These are phyloP conservation scores for Heterobasidion occidentale DNA, from an alignment of 1,284 basidiomycete species.

Conservation along the genomic window DNA sequence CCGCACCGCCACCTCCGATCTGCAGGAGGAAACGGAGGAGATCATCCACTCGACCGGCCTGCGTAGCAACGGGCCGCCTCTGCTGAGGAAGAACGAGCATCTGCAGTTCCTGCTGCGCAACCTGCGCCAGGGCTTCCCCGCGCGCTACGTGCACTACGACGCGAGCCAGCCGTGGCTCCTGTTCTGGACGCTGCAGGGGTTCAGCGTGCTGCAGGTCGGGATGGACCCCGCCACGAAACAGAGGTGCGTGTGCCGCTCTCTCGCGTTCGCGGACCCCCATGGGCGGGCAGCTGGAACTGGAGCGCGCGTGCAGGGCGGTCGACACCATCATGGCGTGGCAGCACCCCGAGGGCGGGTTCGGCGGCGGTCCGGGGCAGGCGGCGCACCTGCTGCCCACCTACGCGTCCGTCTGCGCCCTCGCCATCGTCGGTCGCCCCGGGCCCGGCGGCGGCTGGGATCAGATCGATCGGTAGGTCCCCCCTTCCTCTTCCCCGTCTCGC, in stretches of 20 bases:
- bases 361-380: constrained; percentile 85
- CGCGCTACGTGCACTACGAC: constrained; percentile 75
- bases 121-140: constrained; percentile 70
- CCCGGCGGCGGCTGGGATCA: constrained; percentile 77
- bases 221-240: constrained; percentile 71
- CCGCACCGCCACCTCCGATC: constrained; percentile 52
- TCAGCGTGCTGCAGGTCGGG: constrained; percentile 69
- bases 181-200: constrained; percentile 84
- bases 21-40: constrained; percentile 64
- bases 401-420: constrained; percentile 79
- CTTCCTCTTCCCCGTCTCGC: too few relatives aligned
- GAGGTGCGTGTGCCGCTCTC: constrained; percentile 38
- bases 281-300: neutral
- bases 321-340: constrained; percentile 74
- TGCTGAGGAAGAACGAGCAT: constrained; percentile 52
- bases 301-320: constrained; percentile 42
- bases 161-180: constrained; percentile 90
- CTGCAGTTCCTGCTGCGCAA: constrained; percentile 64
- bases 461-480: constrained; percentile 55
- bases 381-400: constrained; percentile 90
- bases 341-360: constrained; percentile 83
- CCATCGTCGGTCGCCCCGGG: constrained; percentile 73
- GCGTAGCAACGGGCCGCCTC: constrained; percentile 16
- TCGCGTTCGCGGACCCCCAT: neutral
- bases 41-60: constrained; percentile 43